Base-by-base conservation (phyloP, 805 yeast genomes). In the Vanderwaltozyma polyspora region DNA sequence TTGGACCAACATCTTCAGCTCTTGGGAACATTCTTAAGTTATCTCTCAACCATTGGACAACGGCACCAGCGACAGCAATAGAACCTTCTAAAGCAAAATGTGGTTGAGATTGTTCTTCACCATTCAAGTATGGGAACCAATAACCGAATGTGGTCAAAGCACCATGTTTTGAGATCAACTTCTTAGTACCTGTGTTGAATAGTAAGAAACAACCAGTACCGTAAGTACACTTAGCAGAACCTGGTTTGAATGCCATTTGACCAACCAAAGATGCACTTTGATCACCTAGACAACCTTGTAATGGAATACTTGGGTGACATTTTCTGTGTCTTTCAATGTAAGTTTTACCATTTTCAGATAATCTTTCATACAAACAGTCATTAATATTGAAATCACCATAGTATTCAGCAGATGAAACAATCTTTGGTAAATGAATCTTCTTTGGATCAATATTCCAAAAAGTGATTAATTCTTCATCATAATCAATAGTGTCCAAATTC, bases 141-240 rank as follows among this genome's bases (percentile, higher is more conserved):
- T 72, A 89, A 2, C 89, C 95, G 34, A 86, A 71, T 1, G 96
- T 87, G 28, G 95, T 86, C 45, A 87, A 67, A 11, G 93, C 76
- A 32, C 95, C 96, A 52, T 81, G 76, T 24, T 72, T 66, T 23
- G 87, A 75, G 24, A 79, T 69, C 49, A 85, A 68, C 39, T 84
- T 79, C 33, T 66, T 59, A 29, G 64, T 59, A 38, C 97, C 97
- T 2, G 94, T 82, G 60, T 87, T 87, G 67, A 80, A 84, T 42
- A 89, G 66, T 41, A 87, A 60, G 67, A 87, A 87, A 57, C 94
- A 83, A 41, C 97, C 97, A 1, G 97, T 87, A 42, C 97, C 97
- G 52, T 86, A 87, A 9, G 97, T 87, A 67, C 94, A 85, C 60
- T 87, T 87, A 29, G 95, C 95, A 29, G 79, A 75, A 36, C 95